A percentile compares a stretch with the other conserved stretches of the same genome.
Conservation (phyloP, 805 yeast species). For the Saccharomycopsis selenospora region DNA sequence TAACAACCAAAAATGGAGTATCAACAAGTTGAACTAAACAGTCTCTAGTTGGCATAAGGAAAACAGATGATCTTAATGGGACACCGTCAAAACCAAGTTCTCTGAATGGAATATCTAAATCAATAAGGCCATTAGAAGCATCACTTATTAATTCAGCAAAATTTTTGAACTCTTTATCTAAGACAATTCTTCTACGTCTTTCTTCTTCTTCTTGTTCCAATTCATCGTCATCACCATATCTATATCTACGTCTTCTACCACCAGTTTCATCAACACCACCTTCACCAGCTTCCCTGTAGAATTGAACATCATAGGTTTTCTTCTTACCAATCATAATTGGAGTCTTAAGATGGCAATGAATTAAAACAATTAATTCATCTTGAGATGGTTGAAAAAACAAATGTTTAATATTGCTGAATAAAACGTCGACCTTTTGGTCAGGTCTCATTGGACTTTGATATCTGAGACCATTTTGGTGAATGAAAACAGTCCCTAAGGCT, state of each 20-base stretch:
- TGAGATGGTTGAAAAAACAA: constrained; percentile 93
- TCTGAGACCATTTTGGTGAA: constrained; percentile 93
- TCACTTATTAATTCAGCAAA: constrained; percentile 91
- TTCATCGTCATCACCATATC: constrained; percentile 98
- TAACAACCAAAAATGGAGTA: constrained; percentile 89
- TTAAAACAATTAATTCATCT: constrained; percentile 85
- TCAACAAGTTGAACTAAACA: constrained; percentile 91
- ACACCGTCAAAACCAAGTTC: constrained; percentile 98
- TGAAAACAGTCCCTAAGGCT: constrained; percentile 80
- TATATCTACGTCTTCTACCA: constrained; percentile 72
- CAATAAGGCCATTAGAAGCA: constrained; percentile 74
- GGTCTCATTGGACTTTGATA: constrained; percentile 80
- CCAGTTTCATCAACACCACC: constrained; percentile 97
- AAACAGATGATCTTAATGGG: constrained; percentile 88
- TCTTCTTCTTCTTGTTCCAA: constrained; percentile 98
- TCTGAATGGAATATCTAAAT: constrained; percentile 89
- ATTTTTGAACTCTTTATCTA: constrained; percentile 84
- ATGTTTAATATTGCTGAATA: constrained; percentile 87
- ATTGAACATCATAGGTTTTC: constrained; percentile 91
- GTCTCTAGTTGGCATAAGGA: constrained; percentile 95
- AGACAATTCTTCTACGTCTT: constrained; percentile 79
- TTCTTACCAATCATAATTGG: constrained; percentile 95
- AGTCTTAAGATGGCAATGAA: constrained; percentile 85
- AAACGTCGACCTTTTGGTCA: constrained; percentile 81
- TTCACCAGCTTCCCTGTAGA: constrained; percentile 94